Base-by-base conservation (phyloP, 2,329 filamentous ascomycete genomes). In the Pseudogymnoascus sp. region DNA sequence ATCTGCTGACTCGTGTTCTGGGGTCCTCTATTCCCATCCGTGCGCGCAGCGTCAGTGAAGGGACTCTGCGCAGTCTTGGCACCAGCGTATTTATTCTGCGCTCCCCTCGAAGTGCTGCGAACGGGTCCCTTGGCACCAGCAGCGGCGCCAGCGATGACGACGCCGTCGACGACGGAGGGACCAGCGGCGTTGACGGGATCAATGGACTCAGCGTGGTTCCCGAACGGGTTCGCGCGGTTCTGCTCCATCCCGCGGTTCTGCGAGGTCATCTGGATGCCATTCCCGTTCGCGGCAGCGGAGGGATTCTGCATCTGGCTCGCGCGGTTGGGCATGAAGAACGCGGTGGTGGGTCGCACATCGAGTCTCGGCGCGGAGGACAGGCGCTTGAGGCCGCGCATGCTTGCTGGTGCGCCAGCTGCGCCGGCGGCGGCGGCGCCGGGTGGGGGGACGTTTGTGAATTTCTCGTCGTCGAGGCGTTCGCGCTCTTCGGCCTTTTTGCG, bases 311-410 rank as follows among this genome's bases (percentile, higher is more conserved):
- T 64, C 70, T 72, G 64, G 70, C 75, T 74, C 75, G 74, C 75
- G 65, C 90, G 82, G 71, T 84, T 86, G 4, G 91, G 89, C 40
- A 90, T 81, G 76, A 96, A 93, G 70, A 95, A 56, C n/a, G 46
- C 87, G 42, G 91, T 93, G 59, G 95, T 84, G 2, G 92, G 92
- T 60, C 91, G 88, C 62, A 96, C 67, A 72, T 91, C 96, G 65
- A 97, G 82, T 66, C 88, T 88, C n/a, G 92, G 91, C 50, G 92
- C 87, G 35, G 78, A 82, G 31, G 80, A 79, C 66, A 67, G 59
- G 65, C 69, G 67, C 17, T 68, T 68, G n/a, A 59, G 37, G 17
- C 63, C 64, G 38, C 65, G 68, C 46, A 56, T 35, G 29, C 62
- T 53, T 40, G 61, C 31, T 64, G 63, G 35, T 17, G 62, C 65